A percentile compares a stretch with the other conserved stretches of the same genome.
These are phyloP conservation scores for Peterozyma toletana DNA, from an alignment of 805 yeast genomes.

Conservation along the genomic window DNA sequence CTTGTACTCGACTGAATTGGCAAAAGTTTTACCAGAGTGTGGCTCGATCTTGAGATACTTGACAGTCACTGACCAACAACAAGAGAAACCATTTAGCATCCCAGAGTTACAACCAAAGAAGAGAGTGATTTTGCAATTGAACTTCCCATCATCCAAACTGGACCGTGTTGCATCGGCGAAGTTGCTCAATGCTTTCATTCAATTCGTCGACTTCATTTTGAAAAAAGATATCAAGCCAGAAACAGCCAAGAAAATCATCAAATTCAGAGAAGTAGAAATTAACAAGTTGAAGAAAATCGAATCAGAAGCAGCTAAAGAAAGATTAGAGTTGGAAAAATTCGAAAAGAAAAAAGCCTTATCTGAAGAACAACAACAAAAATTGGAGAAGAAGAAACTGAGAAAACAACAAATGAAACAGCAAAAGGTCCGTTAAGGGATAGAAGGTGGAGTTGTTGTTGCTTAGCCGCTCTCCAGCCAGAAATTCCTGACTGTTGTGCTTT, in stretches of 20 bases:
- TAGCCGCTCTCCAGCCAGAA: no score
- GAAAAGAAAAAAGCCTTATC: conserved; percentile 61
- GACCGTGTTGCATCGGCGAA: conserved; percentile 43
- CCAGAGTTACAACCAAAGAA: conserved; percentile 48
- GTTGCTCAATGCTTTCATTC: conserved; percentile 49
- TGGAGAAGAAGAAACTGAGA: conserved; percentile 74
- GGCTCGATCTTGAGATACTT: conserved; percentile 51
- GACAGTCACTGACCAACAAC: conserved; percentile 79
- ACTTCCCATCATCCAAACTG: conserved; percentile 38
- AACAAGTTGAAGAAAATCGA: conserved; percentile 61
- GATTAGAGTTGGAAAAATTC: conserved; percentile 60
- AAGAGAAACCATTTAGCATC: conserved; percentile 58
- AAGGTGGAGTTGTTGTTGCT: no score
- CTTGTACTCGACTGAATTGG: conserved; percentile 42
- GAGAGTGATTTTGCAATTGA: conserved; percentile 48
- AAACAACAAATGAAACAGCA: conserved; percentile 55
- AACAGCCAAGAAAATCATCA: conserved; percentile 65
- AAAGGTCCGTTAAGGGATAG: conserved; percentile 23
- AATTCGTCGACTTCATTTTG: conserved; percentile 52
- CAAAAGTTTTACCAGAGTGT: conserved; percentile 20
- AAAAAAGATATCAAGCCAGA: conserved; percentile 63
- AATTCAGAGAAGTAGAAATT: conserved; percentile 70
- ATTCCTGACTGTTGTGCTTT: no score
- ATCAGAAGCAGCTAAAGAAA: conserved; percentile 62
- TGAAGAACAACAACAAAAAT: conserved; percentile 63